A percentile compares a stretch with the other conserved stretches of the same genome.
Conservation (phyloP, 108 stramenopile species). For the Nitzschia putrida region DNA sequence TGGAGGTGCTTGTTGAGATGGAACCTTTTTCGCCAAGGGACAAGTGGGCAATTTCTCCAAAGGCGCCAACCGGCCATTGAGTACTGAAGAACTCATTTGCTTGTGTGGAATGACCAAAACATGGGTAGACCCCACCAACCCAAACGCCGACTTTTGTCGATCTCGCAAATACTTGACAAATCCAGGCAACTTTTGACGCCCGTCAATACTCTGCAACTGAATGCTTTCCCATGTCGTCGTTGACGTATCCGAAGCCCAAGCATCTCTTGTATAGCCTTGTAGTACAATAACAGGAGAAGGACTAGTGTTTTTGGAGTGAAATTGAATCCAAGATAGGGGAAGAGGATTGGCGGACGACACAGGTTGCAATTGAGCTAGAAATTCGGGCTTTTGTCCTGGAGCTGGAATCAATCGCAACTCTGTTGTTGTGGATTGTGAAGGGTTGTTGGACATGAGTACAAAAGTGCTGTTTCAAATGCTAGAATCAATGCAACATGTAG, state of each 20-base stretch:
- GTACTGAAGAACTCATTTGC: slow-evolving; percentile 33
- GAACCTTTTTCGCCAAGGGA: slow-evolving; percentile 33
- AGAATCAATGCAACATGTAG: no score
- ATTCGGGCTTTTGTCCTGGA: slow-evolving; percentile 74
- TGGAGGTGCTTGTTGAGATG: slow-evolving; percentile 16
- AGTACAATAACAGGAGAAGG: slow-evolving; percentile 41
- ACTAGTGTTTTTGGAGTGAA: neutral
- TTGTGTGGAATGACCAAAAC: slow-evolving; percentile 69
- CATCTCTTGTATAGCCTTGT: slow-evolving; percentile 77
- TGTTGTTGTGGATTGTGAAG: neutral
- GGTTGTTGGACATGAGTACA: no score
- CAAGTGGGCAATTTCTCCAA: slow-evolving; percentile 38
- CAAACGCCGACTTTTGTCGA: slow-evolving; percentile 75
- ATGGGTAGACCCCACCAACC: slow-evolving; percentile 45
- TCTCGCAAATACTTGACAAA: slow-evolving; percentile 70
- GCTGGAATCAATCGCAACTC: slow-evolving; percentile 47
- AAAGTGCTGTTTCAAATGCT: no score
- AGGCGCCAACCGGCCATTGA: slow-evolving; percentile 42
- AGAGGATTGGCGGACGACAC: neutral
- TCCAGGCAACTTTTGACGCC: slow-evolving; percentile 72
- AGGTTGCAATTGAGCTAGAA: slow-evolving; percentile 60
- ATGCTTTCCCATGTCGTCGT: slow-evolving; percentile 5
- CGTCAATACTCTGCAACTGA: slow-evolving; percentile 60
- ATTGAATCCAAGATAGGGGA: slow-evolving; percentile 7
- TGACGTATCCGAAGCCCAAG: slow-evolving; percentile 58